A percentile compares a stretch with the other conserved stretches of the same genome.
phyloP scores from a whole-genome alignment of 345 rosid species.

The Aquilaria sinensis region DNA sequence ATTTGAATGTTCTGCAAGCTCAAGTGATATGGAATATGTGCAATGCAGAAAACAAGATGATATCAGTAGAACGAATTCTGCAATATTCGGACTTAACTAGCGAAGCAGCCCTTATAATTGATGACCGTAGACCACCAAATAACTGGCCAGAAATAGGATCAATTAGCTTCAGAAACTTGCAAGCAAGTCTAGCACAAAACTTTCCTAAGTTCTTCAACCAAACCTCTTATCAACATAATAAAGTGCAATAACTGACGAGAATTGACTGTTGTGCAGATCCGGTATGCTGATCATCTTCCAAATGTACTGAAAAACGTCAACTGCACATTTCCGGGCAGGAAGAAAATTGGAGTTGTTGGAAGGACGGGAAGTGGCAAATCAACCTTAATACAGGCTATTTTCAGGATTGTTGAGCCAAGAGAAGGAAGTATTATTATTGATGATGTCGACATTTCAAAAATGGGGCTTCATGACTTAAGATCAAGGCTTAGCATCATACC shows the following conservation, averaged over 20 bases:
- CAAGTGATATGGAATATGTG: conserved; percentile 83
- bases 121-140: conserved; percentile 50
- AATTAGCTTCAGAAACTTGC: conserved; percentile 65
- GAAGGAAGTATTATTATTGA: conserved; percentile 85
- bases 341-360: conserved; percentile 89
- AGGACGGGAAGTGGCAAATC: conserved; percentile 98
- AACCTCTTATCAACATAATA: neutral
- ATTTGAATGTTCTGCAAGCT: conserved; percentile 83
- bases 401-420: conserved; percentile 82
- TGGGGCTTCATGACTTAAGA: conserved; percentile 85
- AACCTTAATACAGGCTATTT: conserved; percentile 81
- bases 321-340: conserved; percentile 80
- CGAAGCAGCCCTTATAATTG: conserved; percentile 67
- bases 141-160: conserved; percentile 87
- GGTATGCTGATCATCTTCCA: conserved; percentile 91
- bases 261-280: conserved; percentile 40
- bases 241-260: neutral
- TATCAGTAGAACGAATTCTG: conserved; percentile 83
- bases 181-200: conserved; percentile 31
- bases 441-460: conserved; percentile 61
- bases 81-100: conserved; percentile 73
- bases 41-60: conserved; percentile 89
- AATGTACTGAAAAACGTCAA: conserved; percentile 66
- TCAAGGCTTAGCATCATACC: conserved; percentile 93
- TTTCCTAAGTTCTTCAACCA: neutral